Conservation (phyloP, 2,329 filamentous ascomycete genomes). For the Phaeoacremonium minimum region DNA sequence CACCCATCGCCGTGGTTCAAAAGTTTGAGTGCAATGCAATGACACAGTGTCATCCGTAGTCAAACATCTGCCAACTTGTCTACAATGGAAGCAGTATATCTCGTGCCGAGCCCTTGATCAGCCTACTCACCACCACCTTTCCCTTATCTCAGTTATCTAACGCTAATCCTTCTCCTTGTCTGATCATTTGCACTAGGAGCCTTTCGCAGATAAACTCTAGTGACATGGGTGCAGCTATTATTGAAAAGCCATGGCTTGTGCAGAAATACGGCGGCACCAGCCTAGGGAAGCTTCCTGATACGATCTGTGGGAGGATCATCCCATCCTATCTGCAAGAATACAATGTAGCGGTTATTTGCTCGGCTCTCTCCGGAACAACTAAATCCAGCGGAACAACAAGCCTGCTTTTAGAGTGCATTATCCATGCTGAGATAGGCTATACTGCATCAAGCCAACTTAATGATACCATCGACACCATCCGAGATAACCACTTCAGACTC, state of each 20-base stretch:
- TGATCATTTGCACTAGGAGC: too few species aligned
- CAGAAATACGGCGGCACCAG: slow-evolving; percentile 60
- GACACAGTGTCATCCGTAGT: too few species aligned
- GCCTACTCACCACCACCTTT: too few species aligned
- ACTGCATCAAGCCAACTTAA: slow-evolving; percentile 28
- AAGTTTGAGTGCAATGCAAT: too few species aligned
- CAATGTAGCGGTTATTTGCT: slow-evolving; percentile 52
- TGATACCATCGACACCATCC: slow-evolving; percentile 44
- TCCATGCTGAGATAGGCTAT: slow-evolving; percentile 13
- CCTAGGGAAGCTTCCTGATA: slow-evolving; percentile 51
- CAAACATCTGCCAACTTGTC: too few species aligned
- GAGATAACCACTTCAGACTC: slow-evolving; percentile 42
- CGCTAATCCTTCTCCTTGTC: too few species aligned
- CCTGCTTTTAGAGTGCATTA: slow-evolving; percentile 25
- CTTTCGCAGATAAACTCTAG: too few species aligned
- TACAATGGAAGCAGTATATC: too few species aligned
- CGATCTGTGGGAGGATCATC: slow-evolving; percentile 31
- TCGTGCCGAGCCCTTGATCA: too few species aligned
- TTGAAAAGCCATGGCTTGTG: slow-evolving; percentile 42
- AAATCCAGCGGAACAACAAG: slow-evolving; percentile 54
- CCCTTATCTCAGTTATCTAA: too few species aligned
- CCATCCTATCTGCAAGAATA: slow-evolving; percentile 29
- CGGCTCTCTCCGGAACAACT: slow-evolving; percentile 47
- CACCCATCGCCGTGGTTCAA: too few species aligned
- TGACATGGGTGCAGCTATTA: slow-evolving; percentile 12